Evolutionary conservation across 805 yeast species (phyloP).

Genomic region (Suhomyces faveliae): DNA sequence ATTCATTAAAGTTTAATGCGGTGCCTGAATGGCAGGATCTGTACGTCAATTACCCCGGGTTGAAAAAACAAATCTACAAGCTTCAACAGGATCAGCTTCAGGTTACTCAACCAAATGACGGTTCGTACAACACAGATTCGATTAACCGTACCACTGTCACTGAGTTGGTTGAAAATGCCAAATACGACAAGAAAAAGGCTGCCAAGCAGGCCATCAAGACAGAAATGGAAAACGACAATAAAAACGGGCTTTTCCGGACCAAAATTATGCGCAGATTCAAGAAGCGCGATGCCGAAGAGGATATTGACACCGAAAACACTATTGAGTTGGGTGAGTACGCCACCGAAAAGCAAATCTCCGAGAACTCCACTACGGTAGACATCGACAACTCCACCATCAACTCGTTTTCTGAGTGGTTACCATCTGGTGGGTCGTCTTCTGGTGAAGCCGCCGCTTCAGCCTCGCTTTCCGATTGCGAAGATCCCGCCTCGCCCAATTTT

Average conservation of each 20-base stretch:
- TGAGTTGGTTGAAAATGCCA: slow-evolving; percentile 23
- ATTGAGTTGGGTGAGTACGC: background rate
- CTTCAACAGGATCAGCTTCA: slow-evolving; percentile 44
- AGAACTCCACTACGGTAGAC: slow-evolving; percentile 15
- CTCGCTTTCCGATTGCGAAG: slow-evolving; percentile 7
- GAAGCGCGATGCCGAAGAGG: slow-evolving; percentile 7
- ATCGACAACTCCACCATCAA: slow-evolving; percentile 18
- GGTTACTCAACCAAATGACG: slow-evolving; percentile 22
- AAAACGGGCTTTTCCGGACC: slow-evolving; percentile 5
- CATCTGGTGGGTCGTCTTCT: background rate
- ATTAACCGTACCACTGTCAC: slow-evolving; percentile 24
- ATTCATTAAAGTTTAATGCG: slow-evolving; percentile 50
- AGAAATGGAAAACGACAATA: background rate
- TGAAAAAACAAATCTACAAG: slow-evolving; percentile 56
- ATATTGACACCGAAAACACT: background rate
- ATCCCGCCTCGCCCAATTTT: slow-evolving; percentile 9
- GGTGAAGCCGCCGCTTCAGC: background rate
- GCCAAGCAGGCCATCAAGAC: slow-evolving; percentile 1
- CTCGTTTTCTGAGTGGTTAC: slow-evolving; percentile 10
- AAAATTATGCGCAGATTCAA: slow-evolving; percentile 20
- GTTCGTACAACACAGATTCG: slow-evolving; percentile 16
- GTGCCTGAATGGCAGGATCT: slow-evolving; percentile 54
- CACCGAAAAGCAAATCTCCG: slow-evolving; percentile 11
- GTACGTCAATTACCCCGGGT: slow-evolving; percentile 45
- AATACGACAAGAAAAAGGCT: slow-evolving; percentile 4